Conservation (phyloP, 257 asterid genomes). For the Gentiana dahurica region DNA sequence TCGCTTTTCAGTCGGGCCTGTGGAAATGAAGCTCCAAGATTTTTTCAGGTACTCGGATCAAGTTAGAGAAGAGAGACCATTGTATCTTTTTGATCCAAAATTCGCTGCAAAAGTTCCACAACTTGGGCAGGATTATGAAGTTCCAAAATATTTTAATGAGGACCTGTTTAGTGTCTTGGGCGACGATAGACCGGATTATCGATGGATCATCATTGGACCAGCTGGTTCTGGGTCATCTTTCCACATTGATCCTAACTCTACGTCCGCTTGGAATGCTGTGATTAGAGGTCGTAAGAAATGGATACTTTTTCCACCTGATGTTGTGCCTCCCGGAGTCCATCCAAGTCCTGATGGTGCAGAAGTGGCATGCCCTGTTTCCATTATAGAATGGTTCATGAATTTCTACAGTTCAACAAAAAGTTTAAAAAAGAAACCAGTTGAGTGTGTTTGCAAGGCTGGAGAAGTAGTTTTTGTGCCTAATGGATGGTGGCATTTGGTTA, state of each 20-base stretch:
- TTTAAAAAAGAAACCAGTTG: constrained; percentile 68
- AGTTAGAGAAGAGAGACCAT: constrained; percentile 78
- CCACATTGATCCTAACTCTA: constrained; percentile 95
- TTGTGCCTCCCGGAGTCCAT: constrained; percentile 94
- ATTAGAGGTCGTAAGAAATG: constrained; percentile 91
- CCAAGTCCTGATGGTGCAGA: constrained; percentile 98
- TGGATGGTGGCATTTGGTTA: constrained; percentile 99
- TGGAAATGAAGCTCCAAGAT: constrained; percentile 67
- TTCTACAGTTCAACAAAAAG: constrained; percentile 56
- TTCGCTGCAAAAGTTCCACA: constrained; percentile 68
- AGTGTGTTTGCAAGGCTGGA: constrained; percentile 90
- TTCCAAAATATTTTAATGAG: constrained; percentile 69
- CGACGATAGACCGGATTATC: constrained; percentile 72
- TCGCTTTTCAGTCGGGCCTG: constrained; percentile 67
- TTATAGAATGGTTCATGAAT: constrained; percentile 97
- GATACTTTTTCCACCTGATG: constrained; percentile 90
- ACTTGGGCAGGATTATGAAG: constrained; percentile 60
- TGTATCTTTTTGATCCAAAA: constrained; percentile 89
- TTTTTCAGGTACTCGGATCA: constrained; percentile 70
- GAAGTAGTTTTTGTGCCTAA: constrained; percentile 91
- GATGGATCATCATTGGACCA: constrained; percentile 95
- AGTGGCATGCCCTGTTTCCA: constrained; percentile 96
- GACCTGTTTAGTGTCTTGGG: constrained; percentile 87
- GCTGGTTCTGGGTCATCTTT: constrained; percentile 98
- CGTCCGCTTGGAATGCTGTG: constrained; percentile 99